phyloP scores from a whole-genome alignment of 257 asterid genomes.

The Rhazya stricta region DNA sequence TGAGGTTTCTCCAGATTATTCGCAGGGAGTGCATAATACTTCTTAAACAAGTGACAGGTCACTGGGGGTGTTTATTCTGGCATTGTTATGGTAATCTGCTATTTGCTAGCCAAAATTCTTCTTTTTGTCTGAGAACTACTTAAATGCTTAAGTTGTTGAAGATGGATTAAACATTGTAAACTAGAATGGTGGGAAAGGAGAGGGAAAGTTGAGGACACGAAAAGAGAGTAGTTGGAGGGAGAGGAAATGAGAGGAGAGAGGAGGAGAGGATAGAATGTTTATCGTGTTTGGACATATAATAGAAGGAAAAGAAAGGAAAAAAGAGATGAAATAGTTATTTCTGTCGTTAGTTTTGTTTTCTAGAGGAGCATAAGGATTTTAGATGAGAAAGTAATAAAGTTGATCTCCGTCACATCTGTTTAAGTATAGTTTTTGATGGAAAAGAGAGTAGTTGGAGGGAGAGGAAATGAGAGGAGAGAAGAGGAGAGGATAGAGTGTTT shows the following conservation, averaged over 20 bases:
- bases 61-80: background rate
- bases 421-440: background rate
- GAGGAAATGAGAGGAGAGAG: background rate
- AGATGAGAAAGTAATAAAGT: background rate
- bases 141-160: background rate
- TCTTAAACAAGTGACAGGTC: background rate
- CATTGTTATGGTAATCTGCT: background rate
- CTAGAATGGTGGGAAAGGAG: no score
- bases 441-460: no score
- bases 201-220: no score
- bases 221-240: background rate
- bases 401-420: background rate
- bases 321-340: background rate
- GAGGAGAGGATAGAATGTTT: background rate
- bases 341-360: background rate
- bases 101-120: background rate
- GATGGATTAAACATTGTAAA: background rate
- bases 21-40: background rate
- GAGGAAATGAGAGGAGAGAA: background rate
- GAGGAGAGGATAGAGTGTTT: background rate
- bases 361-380: background rate
- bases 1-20: background rate
- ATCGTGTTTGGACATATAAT: background rate
- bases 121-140: background rate
- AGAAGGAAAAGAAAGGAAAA: background rate